A percentile compares a stretch with the other conserved stretches of the same genome.
phyloP scores from a whole-genome alignment of 257 asterid genomes.

The Solanum corneliomulleri region DNA sequence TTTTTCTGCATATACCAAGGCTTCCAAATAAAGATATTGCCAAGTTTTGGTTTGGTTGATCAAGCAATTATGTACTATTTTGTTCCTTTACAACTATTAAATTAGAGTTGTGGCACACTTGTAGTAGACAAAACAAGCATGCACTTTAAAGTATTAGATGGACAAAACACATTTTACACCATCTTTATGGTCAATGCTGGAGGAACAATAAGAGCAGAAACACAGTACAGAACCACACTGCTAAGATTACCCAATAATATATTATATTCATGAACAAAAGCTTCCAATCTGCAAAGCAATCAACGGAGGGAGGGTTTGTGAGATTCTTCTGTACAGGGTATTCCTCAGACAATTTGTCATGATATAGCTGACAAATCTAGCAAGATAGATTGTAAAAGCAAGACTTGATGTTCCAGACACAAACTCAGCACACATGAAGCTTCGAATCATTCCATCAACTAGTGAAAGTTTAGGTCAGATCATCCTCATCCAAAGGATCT shows the following conservation, averaged over 20 bases:
- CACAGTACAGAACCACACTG: not conserved
- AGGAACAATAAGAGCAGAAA: not conserved
- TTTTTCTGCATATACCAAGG: not conserved
- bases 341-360: not conserved
- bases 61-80: not conserved
- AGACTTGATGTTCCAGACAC: not conserved
- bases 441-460: not conserved
- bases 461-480: conserved; percentile 46
- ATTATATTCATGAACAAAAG: not conserved
- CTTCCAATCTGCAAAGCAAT: not conserved
- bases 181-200: not conserved
- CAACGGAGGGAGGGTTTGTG: not conserved
- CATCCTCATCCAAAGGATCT: conserved; percentile 79
- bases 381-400: not conserved
- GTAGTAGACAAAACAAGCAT: not conserved
- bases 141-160: not conserved
- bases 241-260: not conserved
- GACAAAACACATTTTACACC: not conserved
- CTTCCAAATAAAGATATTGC: not conserved
- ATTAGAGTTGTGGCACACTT: not conserved
- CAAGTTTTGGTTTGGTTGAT: not conserved
- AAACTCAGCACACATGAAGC: not conserved
- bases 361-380: not conserved
- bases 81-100: not conserved
- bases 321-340: not conserved